Conservation (phyloP, 1,139 yeast genomes). For the Blastobotrys ciferrii region DNA sequence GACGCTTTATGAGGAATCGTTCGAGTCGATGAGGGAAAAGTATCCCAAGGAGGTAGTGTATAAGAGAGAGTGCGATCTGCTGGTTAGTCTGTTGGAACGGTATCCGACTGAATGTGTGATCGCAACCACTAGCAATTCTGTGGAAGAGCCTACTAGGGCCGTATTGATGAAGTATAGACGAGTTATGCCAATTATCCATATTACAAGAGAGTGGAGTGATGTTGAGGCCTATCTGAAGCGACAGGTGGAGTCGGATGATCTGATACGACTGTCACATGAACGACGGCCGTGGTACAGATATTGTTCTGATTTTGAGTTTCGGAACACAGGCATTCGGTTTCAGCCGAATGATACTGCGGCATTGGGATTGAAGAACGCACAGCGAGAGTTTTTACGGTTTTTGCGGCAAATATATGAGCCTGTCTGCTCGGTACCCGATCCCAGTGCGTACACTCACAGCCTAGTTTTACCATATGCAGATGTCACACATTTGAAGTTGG, state of each 20-base stretch:
- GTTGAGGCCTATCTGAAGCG: slow-evolving; percentile 18
- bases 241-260: slow-evolving; percentile 18
- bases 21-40: slow-evolving; percentile 15
- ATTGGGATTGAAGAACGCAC: slow-evolving; percentile 20
- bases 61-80: slow-evolving; percentile 18
- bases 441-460: slow-evolving; percentile 19
- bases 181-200: slow-evolving; percentile 22
- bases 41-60: slow-evolving; percentile 15
- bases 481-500: slow-evolving; percentile 18
- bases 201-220: slow-evolving; percentile 21
- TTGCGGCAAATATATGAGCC: slow-evolving; percentile 18
- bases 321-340: slow-evolving; percentile 18
- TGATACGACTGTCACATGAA: slow-evolving; percentile 14
- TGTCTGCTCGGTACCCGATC: slow-evolving; percentile 4
- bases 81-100: slow-evolving; percentile 13
- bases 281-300: slow-evolving; percentile 19
- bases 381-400: slow-evolving; percentile 22
- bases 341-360: slow-evolving; percentile 10
- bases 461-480: slow-evolving; percentile 24
- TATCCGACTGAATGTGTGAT: slow-evolving; percentile 22
- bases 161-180: slow-evolving; percentile 13
- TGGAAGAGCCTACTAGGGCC: slow-evolving; percentile 16
- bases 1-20: slow-evolving; percentile 17
- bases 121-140: slow-evolving; percentile 17
- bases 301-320: slow-evolving; percentile 24